Evolutionary conservation across 73 alveolate genomes (phyloP), one percentile per base, ranked within the genome.

Genomic region (Paramecium sonneborni): DNA sequence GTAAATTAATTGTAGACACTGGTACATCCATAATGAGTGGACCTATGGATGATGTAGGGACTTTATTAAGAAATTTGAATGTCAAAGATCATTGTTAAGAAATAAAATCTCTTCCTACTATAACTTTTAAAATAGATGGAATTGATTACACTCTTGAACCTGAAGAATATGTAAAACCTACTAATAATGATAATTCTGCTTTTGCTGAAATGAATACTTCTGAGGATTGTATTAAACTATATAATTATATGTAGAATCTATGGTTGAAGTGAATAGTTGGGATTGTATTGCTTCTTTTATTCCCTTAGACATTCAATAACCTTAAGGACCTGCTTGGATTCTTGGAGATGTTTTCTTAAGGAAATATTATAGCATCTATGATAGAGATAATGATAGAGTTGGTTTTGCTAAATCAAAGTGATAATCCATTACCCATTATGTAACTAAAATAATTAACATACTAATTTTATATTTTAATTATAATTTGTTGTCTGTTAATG

Each of bases 331-430:
- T 14, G 85, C 96, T 34, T 95, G 96, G 92, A 95, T 97, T 48
- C 72, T 97, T 26, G 99, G 99, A 38, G 98, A 94, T 92, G 94
- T 94, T 6, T 97, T 97, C 91, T 76, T 96, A 93, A 94, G 92
- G 85, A 95, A 95, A 57, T 97, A 92, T 95, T 97, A 96, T 94
- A 96, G 99, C 30, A 93, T 97, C 74, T 97, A 91, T 94, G 99
- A 97, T 88, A 92, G 99, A 57, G 97, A 95, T 62, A 88, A 95
- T 44, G 93, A 95, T 68, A 85, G 93, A 69, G 96, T 97, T 1
- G 99, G 99, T n/a, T 94, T 97, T 34, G 99, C 98, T 14, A 67
- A 69, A 37, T 93, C 98, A 15, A 85, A 89, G 90, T 39, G 30
- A 93, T 79, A 62, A 72, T 62, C 46, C 10, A 62, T 62, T 14